Percentiles rank a stretch among this genome's conserved stretches.
Conservation (phyloP, 2,329 filamentous ascomycete genomes). For the Fusarium buharicum region DNA sequence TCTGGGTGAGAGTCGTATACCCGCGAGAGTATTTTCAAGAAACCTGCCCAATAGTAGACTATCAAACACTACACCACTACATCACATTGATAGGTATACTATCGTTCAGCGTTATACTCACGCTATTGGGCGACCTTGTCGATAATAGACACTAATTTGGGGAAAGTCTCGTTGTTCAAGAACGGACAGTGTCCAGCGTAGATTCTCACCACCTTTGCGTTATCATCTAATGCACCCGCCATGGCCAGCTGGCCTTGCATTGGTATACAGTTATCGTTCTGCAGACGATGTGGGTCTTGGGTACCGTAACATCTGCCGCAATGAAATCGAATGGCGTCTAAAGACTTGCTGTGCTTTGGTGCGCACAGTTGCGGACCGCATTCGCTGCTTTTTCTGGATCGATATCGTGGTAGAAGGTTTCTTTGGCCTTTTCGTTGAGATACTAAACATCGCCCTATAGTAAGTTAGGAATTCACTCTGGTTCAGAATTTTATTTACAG, state of each 20-base stretch:
- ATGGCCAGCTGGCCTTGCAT: conserved; percentile 36
- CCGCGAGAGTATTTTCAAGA: too few species aligned
- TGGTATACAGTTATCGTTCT: conserved; percentile 37
- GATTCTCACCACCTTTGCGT: not conserved
- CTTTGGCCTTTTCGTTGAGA: conserved; percentile 9
- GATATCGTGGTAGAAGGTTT: conserved; percentile 18
- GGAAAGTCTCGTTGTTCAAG: not conserved
- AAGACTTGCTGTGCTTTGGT: conserved; percentile 35
- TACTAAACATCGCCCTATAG: conserved; percentile 6
- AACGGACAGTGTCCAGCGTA: conserved; percentile 1
- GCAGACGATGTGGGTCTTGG: conserved; percentile 46
- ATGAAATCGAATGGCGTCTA: conserved; percentile 32
- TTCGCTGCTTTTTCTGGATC: not conserved
- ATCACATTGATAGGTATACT: too few species aligned
- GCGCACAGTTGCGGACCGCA: not conserved
- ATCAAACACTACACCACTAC: too few species aligned
- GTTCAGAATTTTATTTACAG: too few species aligned
- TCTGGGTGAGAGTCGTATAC: too few species aligned
- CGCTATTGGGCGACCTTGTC: not conserved
- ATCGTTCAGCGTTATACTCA: not conserved
- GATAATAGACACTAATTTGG: not conserved
- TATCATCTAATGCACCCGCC: conserved; percentile 20
- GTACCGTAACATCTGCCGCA: conserved; percentile 35
- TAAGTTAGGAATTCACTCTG: accelerated
- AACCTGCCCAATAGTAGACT: too few species aligned